These are phyloP conservation scores for Fraxinus paxiana DNA, from an alignment of 305 asterid genomes.

Conservation along the genomic window DNA sequence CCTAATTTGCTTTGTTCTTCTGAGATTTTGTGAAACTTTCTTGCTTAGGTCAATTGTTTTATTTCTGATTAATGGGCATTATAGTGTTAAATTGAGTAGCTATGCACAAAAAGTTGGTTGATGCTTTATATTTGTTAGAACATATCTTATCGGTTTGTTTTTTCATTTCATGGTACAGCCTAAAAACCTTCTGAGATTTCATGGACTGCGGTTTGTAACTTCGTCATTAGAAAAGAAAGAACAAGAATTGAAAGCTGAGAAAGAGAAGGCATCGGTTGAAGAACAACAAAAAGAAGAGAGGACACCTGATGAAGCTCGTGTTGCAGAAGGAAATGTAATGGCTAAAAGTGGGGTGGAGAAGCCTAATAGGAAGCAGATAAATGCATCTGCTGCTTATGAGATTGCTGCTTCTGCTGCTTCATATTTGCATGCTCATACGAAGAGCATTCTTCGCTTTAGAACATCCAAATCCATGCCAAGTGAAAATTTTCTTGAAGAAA, in stretches of 20 bases:
- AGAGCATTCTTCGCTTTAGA: constrained; percentile 32
- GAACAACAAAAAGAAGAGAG: constrained; percentile 29
- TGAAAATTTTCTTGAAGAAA: constrained; percentile 7
- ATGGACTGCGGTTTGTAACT: constrained; percentile 56
- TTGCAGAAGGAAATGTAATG: constrained; percentile 21
- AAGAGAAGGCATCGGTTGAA: constrained; percentile 38
- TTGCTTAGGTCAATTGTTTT: neutral
- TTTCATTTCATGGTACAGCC: constrained; percentile 44
- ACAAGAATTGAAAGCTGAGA: constrained; percentile 45
- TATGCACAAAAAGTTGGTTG: neutral
- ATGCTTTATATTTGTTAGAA: neutral
- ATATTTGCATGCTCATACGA: constrained; percentile 41
- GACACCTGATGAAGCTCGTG: constrained; percentile 23
- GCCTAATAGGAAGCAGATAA: constrained; percentile 32
- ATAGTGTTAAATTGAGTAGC: neutral
- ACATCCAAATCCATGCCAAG: constrained; percentile 16
- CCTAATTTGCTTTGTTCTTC: neutral
- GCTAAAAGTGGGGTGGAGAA: constrained; percentile 21
- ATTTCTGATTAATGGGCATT: neutral
- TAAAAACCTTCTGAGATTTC: constrained; percentile 53
- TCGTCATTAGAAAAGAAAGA: constrained; percentile 87
- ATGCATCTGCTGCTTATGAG: constrained; percentile 46
- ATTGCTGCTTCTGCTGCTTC: constrained; percentile 52
- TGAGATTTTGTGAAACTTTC: neutral
- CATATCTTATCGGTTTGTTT: neutral